A percentile compares a stretch with the other conserved stretches of the same genome.
Conservation (phyloP, 768 basidiomycete genomes). For the Xerocomellus amylosporus region DNA sequence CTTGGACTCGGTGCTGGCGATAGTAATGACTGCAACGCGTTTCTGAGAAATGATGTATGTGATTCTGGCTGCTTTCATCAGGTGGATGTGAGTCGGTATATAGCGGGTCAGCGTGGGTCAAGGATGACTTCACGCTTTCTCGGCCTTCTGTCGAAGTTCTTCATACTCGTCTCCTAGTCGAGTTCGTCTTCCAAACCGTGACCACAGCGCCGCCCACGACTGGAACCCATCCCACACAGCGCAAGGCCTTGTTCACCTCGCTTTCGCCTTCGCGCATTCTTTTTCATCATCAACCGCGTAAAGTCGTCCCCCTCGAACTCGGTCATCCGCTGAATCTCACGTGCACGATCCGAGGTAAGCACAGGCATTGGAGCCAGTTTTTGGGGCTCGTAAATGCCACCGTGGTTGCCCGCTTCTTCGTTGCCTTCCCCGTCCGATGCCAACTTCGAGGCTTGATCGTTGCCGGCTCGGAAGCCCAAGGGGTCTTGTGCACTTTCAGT, state of each 20-base stretch:
- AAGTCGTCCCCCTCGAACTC: conserved; percentile 96
- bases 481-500: conserved; percentile 56
- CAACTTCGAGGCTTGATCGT: conserved; percentile 33
- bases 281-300: conserved; percentile 85
- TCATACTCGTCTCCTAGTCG: conserved; percentile 79
- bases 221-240: conserved; percentile 65
- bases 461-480: conserved; percentile 70
- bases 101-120: neutral
- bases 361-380: conserved; percentile 86
- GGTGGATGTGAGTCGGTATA: neutral
- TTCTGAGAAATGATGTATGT: neutral
- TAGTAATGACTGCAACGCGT: no score
- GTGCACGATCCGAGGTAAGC: conserved; percentile 60
- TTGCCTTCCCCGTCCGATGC: conserved; percentile 62
- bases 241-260: conserved; percentile 88
- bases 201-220: conserved; percentile 53
- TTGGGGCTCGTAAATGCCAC: conserved; percentile 79
- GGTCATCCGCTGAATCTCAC: conserved; percentile 73
- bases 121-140: conserved; percentile 32
- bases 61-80: neutral
- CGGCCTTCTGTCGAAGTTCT: conserved; percentile 50
- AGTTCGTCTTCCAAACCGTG: conserved; percentile 85
- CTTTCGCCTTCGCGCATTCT: conserved; percentile 69
- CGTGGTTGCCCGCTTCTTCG: conserved; percentile 24
- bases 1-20: no score